Conservation (phyloP, 2,329 filamentous ascomycete species). For the Endothia cerciana region DNA sequence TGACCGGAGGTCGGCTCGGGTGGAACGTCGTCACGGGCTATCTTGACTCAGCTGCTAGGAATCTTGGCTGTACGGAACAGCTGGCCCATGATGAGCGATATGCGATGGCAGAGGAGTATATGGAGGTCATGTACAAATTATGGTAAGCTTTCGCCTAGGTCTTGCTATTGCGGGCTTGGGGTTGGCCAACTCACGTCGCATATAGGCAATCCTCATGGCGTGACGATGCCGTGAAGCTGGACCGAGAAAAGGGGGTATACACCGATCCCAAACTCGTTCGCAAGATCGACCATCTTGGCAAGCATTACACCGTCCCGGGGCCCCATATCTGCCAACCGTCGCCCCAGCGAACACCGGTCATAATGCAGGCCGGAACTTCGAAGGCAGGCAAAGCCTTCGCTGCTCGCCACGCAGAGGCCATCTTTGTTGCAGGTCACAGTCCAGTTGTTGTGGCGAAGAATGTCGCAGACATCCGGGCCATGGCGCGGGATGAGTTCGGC, state of each 20-base stretch:
- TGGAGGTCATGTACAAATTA: constrained; percentile 68
- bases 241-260: constrained; percentile 63
- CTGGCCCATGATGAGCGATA: constrained; percentile 67
- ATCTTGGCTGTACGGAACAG: constrained; percentile 54
- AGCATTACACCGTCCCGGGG: constrained; percentile 65
- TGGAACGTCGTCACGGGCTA: constrained; percentile 74
- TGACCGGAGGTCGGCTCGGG: constrained; percentile 64
- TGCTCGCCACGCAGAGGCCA: constrained; percentile 66
- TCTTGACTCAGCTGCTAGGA: constrained; percentile 69
- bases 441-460: constrained; percentile 59
- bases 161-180: background rate
- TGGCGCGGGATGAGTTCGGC: constrained; percentile 52
- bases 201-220: constrained; percentile 63
- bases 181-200: background rate
- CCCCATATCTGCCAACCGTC: constrained; percentile 65
- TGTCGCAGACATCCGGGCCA: constrained; percentile 58
- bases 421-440: constrained; percentile 64
- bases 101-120: constrained; percentile 65
- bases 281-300: constrained; percentile 67
- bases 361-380: constrained; percentile 67
- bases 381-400: constrained; percentile 64
- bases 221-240: constrained; percentile 65
- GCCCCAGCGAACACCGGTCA: constrained; percentile 66
- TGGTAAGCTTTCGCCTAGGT: constrained; percentile 14
- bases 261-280: constrained; percentile 56